Base-by-base conservation (phyloP, 2,329 filamentous ascomycete species). In the Trichoderma aggressivum region DNA sequence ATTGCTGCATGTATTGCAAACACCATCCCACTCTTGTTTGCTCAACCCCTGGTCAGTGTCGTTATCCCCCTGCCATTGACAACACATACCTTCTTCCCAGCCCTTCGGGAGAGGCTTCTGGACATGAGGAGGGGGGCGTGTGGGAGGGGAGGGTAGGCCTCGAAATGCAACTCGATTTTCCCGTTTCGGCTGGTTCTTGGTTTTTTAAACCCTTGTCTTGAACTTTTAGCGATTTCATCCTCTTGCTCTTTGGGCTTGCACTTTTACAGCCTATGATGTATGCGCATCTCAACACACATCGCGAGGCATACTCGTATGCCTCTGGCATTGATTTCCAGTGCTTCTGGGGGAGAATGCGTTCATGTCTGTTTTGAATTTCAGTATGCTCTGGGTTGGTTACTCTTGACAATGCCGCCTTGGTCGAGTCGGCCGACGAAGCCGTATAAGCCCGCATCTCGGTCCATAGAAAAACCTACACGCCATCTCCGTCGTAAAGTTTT, bases 81-180 rank as follows among this genome's bases (percentile, higher is more conserved):
- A 69, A 70, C 70, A 64, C 65, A 58, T 59, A 70, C 65, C 62
- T 58, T 32, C 55, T 64, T 72, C 59, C 70, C 70, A 70, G 36
- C 60, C 70, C 50, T 70, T 70, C 70, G 70, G 70, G 65, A 72
- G 66, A 70, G 68, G 59, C 65, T 63, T 43, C 59, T 59, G 47
- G 34, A 64, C 26, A 28, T 16, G 65, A 69, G 56, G 65, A 63
- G 68, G 65, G 26, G 65, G 65, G 65, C 56, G 65, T 69, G 65
- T 26, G 30, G 65, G 65, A 53, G 55, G 36, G 32, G 36, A 47
- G 34, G 28, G 39, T 43, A 47, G 39, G n/a, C 36, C 21, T 60
- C 26, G 28, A 58, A 32, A 58, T 7, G 39, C n/a, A 50, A 32
- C 32, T 56, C 47, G 30, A 28, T 63, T 30, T 59, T 55, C 68